Evolutionary conservation across 331 rosid genomes (phyloP).

Genomic region (Cydonia oblonga): DNA sequence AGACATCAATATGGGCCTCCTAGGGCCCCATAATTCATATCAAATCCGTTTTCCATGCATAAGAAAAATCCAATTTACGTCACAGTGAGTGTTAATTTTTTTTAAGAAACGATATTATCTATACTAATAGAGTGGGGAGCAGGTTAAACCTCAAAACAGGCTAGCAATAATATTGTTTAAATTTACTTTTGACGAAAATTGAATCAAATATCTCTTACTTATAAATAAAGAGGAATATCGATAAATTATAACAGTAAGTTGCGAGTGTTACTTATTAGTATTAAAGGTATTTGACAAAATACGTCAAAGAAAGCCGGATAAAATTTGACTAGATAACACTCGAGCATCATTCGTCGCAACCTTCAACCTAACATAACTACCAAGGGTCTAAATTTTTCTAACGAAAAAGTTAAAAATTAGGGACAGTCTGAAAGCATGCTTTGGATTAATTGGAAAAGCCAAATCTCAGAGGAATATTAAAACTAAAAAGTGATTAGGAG

Average conservation of each 20-base stretch:
- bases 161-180: too few relatives aligned
- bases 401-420: not conserved
- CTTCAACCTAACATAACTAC: constrained; percentile 3
- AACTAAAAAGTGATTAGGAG: not conserved
- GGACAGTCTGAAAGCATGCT: not conserved
- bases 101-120: too few relatives aligned
- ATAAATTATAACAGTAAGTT: too few relatives aligned
- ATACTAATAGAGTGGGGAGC: too few relatives aligned
- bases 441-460: constrained; percentile 2
- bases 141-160: too few relatives aligned
- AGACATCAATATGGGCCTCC: not conserved
- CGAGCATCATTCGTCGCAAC: not conserved
- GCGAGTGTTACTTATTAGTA: too few relatives aligned
- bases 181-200: too few relatives aligned
- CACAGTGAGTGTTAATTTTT: not conserved
- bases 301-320: not conserved
- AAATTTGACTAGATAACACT: not conserved
- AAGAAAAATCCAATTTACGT: too few relatives aligned
- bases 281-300: not conserved
- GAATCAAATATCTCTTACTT: too few relatives aligned
- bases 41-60: too few relatives aligned
- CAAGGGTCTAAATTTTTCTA: not conserved
- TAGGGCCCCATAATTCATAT: not conserved
- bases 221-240: fast-evolving
- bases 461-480: not conserved